Conservation (phyloP, 495 filamentous ascomycete genomes). For the Saxophila tyrrhenica region DNA sequence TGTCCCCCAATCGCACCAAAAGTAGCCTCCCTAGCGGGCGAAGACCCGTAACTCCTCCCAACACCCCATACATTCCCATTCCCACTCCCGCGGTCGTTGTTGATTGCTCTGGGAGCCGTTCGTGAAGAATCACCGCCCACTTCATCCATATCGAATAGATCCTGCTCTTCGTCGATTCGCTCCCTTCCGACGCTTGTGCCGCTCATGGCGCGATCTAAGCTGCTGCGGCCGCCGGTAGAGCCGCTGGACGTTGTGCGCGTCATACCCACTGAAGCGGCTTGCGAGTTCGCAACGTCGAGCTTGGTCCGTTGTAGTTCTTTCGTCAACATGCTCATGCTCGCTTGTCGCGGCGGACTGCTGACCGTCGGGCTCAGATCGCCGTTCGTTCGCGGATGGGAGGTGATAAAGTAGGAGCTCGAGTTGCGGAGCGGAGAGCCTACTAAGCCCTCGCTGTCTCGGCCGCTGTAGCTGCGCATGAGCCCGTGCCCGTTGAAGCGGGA, state of each 20-base stretch:
- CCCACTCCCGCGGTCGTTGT: neutral
- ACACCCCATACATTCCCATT: neutral
- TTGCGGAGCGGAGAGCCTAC: slow-evolving; percentile 92
- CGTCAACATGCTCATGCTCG: slow-evolving; percentile 34
- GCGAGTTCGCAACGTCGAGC: slow-evolving; percentile 17
- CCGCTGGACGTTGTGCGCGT: slow-evolving; percentile 12
- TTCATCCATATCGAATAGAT: slow-evolving; percentile 33
- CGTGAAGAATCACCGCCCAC: slow-evolving; percentile 12
- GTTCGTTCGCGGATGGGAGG: slow-evolving; percentile 27
- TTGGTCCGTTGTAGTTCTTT: slow-evolving; percentile 37
- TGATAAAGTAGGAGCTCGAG: slow-evolving; percentile 43
- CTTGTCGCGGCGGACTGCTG: slow-evolving; percentile 49
- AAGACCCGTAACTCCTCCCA: neutral
- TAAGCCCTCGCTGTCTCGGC: slow-evolving; percentile 33
- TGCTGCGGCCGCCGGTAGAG: slow-evolving; percentile 11
- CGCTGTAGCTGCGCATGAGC: slow-evolving; percentile 42
- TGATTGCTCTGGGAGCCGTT: neutral
- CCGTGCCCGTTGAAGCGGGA: slow-evolving; percentile 76
- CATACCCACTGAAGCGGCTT: slow-evolving; percentile 3
- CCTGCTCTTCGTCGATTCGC: slow-evolving; percentile 29
- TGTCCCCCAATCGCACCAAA: slow-evolving; percentile 14
- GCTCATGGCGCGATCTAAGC: slow-evolving; percentile 27
- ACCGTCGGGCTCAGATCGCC: slow-evolving; percentile 54
- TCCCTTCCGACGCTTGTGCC: slow-evolving; percentile 25
- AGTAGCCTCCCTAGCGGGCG: neutral